Evolutionary conservation across 2,329 filamentous ascomycete species (phyloP), one percentile per base, ranked within the genome.

Genomic region (Sphaerulina populicola): DNA sequence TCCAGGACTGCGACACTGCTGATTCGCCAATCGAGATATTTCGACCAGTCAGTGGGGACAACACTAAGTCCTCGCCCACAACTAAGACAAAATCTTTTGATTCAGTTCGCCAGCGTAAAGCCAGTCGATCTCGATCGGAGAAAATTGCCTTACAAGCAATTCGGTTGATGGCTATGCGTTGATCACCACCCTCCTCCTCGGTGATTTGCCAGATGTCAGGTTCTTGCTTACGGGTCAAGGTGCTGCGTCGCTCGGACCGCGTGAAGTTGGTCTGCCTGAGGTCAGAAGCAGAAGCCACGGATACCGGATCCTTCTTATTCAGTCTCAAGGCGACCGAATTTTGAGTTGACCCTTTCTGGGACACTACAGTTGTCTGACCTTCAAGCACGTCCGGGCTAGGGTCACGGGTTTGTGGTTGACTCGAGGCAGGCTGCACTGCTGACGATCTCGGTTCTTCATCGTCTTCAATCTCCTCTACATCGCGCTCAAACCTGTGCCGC

Each of bases 321-420:
- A 11, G 10, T 35, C 12, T n/a, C 31, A n/a, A 6, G 10, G 31
- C 4, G 12, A 35, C 12, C 4, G 4, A 11, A 8, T 11, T 18
- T 38, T 52, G 49, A 29, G 37, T 15, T 2, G 52, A 47, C 3
- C 33, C 40, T 6, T 15, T 30, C 23, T 37, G 39, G 12, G 42
- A 31, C 23, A 10, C 39, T 1, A 56, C 23, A 27, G 54, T 56
- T 1, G 23, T 40, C 8, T 11, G 51, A 1, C 51, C 51, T 12
- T 43, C 23, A 11, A 56, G 47, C n/a, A 30, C 47, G 14, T 56
- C 54, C 29, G 45, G 36, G 21, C 54, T 56, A 8, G 40, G 40
- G 5, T 47, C 47, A n/a, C 33, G 38, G 10, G 40, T 2, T 12
- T 8, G 31, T 23, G 30, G 10, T 5, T 14, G 43, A 23, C 40